Evolutionary conservation across 177 flowering plant genomes (phyloP), one percentile per base, ranked within the genome.

Genomic region (Tripterygium wilfordii): DNA sequence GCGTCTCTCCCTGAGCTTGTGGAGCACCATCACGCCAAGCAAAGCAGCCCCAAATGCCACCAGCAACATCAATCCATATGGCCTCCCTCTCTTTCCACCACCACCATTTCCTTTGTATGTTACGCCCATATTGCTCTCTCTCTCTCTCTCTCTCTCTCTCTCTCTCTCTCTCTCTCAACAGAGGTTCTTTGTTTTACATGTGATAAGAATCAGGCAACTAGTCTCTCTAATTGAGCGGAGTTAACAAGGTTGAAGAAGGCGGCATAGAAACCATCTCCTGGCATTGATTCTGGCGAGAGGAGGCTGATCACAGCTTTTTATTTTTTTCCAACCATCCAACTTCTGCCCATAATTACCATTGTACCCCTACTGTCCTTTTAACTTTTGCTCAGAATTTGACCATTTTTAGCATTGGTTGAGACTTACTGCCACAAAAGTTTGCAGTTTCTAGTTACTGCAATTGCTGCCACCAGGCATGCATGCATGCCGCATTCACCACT

Each of bases 1-100:
- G 33, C 84, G 77, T 28, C 77, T 67, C 58, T 86, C 91, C 15
- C 79, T 69, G 36, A 78, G 59, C 74, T 76, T 80, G 66, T 88
- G 84, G n/a, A 88, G 56, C 10, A 66, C 56, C 80, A 80, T 67
- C 0, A 82, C 77, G 1, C 81, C 96, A 24, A 78, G 51, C 25
- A 84, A 40, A 0, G 85, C 84, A 12, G 83, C 75, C 36, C 71
- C 82, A 49, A 82, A 80, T 2, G 87, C 88, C 48, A 82, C 28
- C 3, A 80, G 49, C 51, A 87, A 30, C 71, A 87, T 66, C 61
- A 71, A 26, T 17, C 67, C 87, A 48, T 78, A 82, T 28, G 78
- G 54, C 56, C 66, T 69, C 46, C 68, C 70, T 57, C 78, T 72
- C 20, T 36, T 40, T 2, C 61, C 37, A 10, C 36, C 46, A 12